These are phyloP conservation scores for Pyricularia grisea DNA, from an alignment of 2,329 filamentous ascomycete species.

Conservation along the genomic window DNA sequence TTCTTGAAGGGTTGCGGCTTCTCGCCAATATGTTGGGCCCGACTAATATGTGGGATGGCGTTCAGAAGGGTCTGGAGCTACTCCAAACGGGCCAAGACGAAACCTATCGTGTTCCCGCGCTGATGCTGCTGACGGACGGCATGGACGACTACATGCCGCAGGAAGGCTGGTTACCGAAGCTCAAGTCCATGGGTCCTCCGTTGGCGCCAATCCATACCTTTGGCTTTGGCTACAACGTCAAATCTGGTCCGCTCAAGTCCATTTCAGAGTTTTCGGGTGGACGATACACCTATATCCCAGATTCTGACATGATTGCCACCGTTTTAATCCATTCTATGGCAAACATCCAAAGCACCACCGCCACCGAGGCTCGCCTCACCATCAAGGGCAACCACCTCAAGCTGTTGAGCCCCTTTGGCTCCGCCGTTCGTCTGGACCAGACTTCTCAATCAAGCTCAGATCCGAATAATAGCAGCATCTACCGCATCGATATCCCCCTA, in stretches of 20 bases:
- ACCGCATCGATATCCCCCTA: conserved; percentile 27
- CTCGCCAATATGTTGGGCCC: conserved; percentile 10
- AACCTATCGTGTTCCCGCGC: conserved; percentile 31
- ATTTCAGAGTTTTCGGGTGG: conserved; percentile 48
- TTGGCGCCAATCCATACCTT: conserved; percentile 42
- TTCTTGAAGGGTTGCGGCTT: conserved; percentile 28
- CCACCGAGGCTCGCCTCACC: conserved; percentile 32
- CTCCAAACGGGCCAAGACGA: conserved; percentile 25
- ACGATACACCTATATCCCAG: conserved; percentile 52
- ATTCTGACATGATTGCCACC: conserved; percentile 53
- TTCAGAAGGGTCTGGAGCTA: conserved; percentile 37
- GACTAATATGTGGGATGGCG: conserved; percentile 52
- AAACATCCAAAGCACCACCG: conserved; percentile 50
- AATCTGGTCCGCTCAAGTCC: conserved; percentile 46
- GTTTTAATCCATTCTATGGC: conserved; percentile 54
- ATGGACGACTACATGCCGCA: conserved; percentile 41
- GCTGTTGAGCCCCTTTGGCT: conserved; percentile 29
- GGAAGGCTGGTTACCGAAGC: conserved; percentile 44
- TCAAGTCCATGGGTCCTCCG: conserved; percentile 29
- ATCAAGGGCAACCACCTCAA: conserved; percentile 27
- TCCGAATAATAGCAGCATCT: background rate
- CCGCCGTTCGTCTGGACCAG: conserved; percentile 18
- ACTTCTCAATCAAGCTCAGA: background rate
- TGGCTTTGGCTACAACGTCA: conserved; percentile 40
- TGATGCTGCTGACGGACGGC: conserved; percentile 47